Evolutionary conservation across 176 grass and related monocot species (phyloP).

Genomic region (Tuctoria greenei): DNA sequence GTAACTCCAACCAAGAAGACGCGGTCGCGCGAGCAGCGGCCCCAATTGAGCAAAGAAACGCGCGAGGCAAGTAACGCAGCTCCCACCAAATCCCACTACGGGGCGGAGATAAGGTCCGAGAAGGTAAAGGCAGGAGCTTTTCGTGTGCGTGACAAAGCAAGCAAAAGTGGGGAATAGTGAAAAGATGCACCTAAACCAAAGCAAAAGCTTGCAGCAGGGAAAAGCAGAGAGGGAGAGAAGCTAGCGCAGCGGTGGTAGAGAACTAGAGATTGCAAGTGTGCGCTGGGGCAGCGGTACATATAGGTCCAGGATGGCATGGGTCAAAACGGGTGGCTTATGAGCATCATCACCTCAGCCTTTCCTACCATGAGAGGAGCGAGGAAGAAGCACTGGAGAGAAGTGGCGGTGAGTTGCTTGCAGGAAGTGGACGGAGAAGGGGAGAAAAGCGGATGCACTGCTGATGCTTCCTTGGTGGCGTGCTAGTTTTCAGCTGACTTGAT

Average conservation of each 20-base stretch:
- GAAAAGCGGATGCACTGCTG: constrained; percentile 17
- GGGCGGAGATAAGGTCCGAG: constrained; percentile 37
- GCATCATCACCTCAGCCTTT: constrained; percentile 64
- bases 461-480: too few species aligned
- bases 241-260: constrained; percentile 6
- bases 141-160: constrained; percentile 69
- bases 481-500: too few species aligned
- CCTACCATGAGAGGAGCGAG: constrained; percentile 69
- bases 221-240: constrained; percentile 35
- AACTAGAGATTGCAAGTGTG: constrained; percentile 30
- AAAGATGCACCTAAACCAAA: constrained; percentile 51
- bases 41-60: constrained; percentile 43
- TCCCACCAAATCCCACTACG: constrained; percentile 62
- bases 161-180: constrained; percentile 36
- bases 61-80: constrained; percentile 34
- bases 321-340: constrained; percentile 62
- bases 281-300: constrained; percentile 28
- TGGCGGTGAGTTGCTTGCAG: constrained; percentile 21
- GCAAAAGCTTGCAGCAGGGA: constrained; percentile 49
- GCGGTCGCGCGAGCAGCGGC: constrained; percentile 16
- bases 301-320: constrained; percentile 42
- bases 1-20: constrained; percentile 19
- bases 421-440: neutral
- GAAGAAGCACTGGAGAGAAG: constrained; percentile 27
- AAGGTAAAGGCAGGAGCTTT: constrained; percentile 63